Base-by-base conservation (phyloP, 208 protist species). In the Trypanosomatidae sp. region DNA sequence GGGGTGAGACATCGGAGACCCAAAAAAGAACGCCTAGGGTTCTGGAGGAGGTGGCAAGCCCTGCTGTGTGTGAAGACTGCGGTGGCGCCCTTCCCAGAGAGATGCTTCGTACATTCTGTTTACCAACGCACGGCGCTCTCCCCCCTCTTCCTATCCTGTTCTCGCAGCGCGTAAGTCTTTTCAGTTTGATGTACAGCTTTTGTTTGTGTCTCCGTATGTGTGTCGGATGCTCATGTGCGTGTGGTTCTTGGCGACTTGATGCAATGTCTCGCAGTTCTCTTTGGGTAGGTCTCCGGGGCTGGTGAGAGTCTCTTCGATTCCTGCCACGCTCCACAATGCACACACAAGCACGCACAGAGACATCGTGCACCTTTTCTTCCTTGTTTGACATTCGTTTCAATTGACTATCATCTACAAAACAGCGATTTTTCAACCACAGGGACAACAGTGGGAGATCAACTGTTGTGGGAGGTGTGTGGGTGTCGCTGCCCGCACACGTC, bases 121-220 rank as follows among this genome's bases (percentile, higher is more conserved):
- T 8, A 41, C 39, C 15, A 33, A 22, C 17, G 30, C 22, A 17
- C 46, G 22, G 0, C 49, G 7, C 15, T 33, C 25, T n/a, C 36
- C 12, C 43, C 36, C 30, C 41, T 28, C 56, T 62, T 59, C 52
- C 76, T 52, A 46, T 68, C 64, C 13, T 74, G 2, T 58, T 66
- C 49, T 70, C 47, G 33, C 46, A 46, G 33, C 62, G 19, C 10
- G 36, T 55, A 41, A 41, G 28, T 17, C 17, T 44, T 44, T 19
- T 30, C 19, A 30, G 43, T 19, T 68, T 22, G 36, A 70, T 70
- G 66, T 70, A 70, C 17, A 70, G 43, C 41, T 71, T 62, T 41
- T 47, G 36, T 41, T 66, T 67, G 5, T 36, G 44, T 53, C 15
- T 52, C 43, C 13, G 62, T 9, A n/a, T 41, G 62, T 68, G 7